phyloP scores from a whole-genome alignment of 352 stramenopile genomes.

The Plasmopara viticola region DNA sequence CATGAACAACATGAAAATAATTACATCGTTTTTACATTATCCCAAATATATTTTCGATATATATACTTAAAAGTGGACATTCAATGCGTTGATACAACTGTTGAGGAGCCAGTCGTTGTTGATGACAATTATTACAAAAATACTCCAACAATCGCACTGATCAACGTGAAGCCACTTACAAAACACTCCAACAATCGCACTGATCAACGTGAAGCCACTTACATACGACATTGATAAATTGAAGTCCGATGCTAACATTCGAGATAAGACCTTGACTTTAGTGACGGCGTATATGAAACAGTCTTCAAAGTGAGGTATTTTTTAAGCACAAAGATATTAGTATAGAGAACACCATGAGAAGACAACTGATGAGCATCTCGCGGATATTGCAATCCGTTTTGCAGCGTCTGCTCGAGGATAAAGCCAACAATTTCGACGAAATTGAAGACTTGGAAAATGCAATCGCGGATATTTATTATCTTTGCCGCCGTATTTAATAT shows the following conservation, averaged over 20 bases:
- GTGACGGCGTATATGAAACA: background rate
- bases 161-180: conserved; percentile 8
- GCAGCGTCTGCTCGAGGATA: background rate
- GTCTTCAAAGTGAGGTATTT: conserved; percentile 1
- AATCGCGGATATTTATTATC: background rate
- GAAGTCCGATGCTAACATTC: conserved; percentile 1
- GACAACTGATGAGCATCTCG: background rate
- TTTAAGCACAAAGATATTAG: background rate
- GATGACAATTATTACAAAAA: conserved; percentile 4
- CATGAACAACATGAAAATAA: conserved; percentile 2
- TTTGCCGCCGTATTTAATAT: background rate
- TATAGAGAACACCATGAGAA: background rate
- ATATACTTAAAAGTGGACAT: conserved; percentile 4
- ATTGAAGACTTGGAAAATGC: conserved; percentile 1
- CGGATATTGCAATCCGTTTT: background rate
- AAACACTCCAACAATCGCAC: no score
- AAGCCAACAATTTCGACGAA: background rate
- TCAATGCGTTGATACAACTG: conserved; percentile 1
- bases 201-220: no score
- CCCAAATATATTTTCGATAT: background rate
- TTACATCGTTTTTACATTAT: conserved; percentile 4
- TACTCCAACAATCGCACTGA: background rate
- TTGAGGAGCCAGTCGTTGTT: no score
- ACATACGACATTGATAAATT: background rate
- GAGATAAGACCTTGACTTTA: background rate